phyloP scores from a whole-genome alignment of 805 yeast genomes.

The Lipomyces oligophaga region DNA sequence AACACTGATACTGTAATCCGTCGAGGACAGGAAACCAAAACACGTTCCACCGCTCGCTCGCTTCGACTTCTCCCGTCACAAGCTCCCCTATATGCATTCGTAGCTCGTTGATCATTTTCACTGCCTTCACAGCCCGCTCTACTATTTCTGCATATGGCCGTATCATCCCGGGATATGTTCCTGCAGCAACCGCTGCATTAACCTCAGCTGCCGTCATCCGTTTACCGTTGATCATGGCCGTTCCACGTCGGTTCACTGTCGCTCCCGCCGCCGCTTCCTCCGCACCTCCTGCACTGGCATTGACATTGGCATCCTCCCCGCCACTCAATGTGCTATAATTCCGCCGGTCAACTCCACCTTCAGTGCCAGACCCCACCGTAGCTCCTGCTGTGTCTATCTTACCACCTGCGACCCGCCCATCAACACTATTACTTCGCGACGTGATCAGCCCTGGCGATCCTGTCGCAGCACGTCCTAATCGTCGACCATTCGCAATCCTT shows the following conservation, averaged over 20 bases:
- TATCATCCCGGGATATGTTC: slow-evolving; percentile 23
- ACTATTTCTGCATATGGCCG: slow-evolving; percentile 49
- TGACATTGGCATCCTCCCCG: not conserved
- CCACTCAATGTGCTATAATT: slow-evolving; percentile 22
- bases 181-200: slow-evolving; percentile 29
- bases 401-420: slow-evolving; percentile 3
- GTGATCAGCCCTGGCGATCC: no score
- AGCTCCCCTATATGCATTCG: slow-evolving; percentile 40
- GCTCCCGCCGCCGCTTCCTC: no score
- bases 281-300: not conserved
- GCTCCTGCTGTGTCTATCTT: not conserved
- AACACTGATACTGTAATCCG: slow-evolving; percentile 83
- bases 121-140: slow-evolving; percentile 45
- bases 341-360: slow-evolving; percentile 14
- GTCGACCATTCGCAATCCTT: slow-evolving; percentile 3
- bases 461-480: slow-evolving; percentile 16
- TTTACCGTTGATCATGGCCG: slow-evolving; percentile 13
- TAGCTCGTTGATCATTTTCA: slow-evolving; percentile 34
- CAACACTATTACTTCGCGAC: not conserved
- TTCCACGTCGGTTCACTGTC: slow-evolving; percentile 6
- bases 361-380: not conserved
- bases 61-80: slow-evolving; percentile 20
- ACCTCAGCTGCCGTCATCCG: slow-evolving; percentile 28
- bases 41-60: slow-evolving; percentile 30
- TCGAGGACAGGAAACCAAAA: slow-evolving; percentile 63